Evolutionary conservation across 2,329 filamentous ascomycete species (phyloP).

Genomic region (Trichoderma pleuroti): DNA sequence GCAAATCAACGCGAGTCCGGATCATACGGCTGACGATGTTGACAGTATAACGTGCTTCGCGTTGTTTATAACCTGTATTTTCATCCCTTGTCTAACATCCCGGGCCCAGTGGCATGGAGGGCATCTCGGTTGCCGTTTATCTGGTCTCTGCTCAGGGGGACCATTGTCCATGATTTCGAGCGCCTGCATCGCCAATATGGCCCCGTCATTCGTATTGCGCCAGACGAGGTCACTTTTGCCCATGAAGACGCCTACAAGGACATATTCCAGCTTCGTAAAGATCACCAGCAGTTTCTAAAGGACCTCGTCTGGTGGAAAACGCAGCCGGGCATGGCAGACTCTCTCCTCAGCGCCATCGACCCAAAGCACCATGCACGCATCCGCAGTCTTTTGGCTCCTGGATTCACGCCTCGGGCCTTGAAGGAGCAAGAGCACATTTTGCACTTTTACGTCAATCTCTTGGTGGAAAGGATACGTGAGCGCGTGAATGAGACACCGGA

Average conservation of each 20-base stretch:
- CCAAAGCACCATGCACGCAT: slow-evolving; percentile 25
- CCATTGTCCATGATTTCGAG: not conserved
- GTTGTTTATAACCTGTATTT: slow-evolving; percentile 7
- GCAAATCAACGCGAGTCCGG: not conserved
- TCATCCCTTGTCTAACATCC: slow-evolving; percentile 7
- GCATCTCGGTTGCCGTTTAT: slow-evolving; percentile 1
- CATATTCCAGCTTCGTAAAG: not conserved
- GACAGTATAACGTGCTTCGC: slow-evolving; percentile 5
- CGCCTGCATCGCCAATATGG: slow-evolving; percentile 10
- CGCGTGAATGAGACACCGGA: slow-evolving; percentile 3
- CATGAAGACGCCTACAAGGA: not conserved
- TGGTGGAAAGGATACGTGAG: slow-evolving; percentile 25
- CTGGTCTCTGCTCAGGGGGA: slow-evolving; percentile 6
- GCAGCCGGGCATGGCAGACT: slow-evolving; percentile 25
- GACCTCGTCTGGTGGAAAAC: slow-evolving; percentile 29
- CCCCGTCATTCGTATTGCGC: slow-evolving; percentile 14
- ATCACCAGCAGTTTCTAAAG: slow-evolving; percentile 25
- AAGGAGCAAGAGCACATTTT: slow-evolving; percentile 30
- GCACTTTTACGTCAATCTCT: slow-evolving; percentile 26
- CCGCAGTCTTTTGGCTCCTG: not conserved
- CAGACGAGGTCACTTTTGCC: slow-evolving; percentile 15
- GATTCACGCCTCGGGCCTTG: slow-evolving; percentile 23
- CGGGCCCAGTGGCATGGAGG: slow-evolving; percentile 1
- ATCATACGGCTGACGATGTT: not conserved
- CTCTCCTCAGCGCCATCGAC: slow-evolving; percentile 29